Conservation (phyloP, 2,329 filamentous ascomycete species). For the Epichloe sylvatica region DNA sequence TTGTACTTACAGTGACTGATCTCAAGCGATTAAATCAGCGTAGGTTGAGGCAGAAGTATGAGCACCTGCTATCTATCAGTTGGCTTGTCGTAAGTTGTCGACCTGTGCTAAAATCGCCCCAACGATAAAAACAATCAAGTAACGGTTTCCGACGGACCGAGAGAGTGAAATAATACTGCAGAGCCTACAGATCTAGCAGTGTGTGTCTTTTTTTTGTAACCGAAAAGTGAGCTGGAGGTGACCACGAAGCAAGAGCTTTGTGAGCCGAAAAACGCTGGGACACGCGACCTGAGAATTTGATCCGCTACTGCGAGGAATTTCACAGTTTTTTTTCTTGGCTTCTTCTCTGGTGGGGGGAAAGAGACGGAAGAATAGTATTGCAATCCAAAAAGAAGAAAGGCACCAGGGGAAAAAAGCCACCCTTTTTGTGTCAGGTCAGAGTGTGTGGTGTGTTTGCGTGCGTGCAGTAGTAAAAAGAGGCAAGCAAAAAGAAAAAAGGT, state of each 20-base stretch:
- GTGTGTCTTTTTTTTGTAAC: neutral
- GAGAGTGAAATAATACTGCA: too few relatives aligned
- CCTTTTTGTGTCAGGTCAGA: neutral
- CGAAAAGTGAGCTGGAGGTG: neutral
- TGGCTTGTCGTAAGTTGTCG: too few relatives aligned
- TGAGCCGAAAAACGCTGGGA: neutral
- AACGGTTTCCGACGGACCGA: too few relatives aligned
- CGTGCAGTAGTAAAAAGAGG: neutral
- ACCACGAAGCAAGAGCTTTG: neutral
- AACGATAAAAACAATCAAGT: too few relatives aligned
- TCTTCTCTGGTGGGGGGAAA: neutral
- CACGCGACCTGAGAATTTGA: neutral
- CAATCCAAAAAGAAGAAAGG: constrained; percentile 4
- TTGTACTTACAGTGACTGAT: too few relatives aligned
- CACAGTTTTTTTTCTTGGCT: neutral
- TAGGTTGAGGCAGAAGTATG: too few relatives aligned
- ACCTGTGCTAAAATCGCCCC: too few relatives aligned
- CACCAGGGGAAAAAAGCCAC: neutral
- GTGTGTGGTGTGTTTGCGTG: neutral
- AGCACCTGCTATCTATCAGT: too few relatives aligned
- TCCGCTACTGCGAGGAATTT: constrained; percentile 1
- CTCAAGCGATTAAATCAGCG: too few relatives aligned
- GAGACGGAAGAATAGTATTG: neutral
- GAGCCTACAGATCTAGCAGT: too few relatives aligned
- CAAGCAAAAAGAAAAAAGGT: neutral